Conservation (phyloP, 768 basidiomycete genomes). For the Cubamyces lactineus region DNA sequence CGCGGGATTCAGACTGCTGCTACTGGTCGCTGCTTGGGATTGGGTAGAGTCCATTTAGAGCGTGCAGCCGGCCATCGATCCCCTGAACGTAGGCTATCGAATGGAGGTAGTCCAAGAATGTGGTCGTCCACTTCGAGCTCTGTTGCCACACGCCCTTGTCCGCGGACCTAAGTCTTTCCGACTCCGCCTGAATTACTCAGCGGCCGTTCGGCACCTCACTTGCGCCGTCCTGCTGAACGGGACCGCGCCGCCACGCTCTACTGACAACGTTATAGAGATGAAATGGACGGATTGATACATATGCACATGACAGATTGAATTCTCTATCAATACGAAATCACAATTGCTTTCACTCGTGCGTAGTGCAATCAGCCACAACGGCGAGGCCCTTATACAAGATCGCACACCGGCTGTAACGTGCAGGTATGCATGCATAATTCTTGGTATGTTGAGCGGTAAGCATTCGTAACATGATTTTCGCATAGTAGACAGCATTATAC, state of each 20-base stretch:
- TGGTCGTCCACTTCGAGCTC: slow-evolving; percentile 15
- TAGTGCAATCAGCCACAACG: neutral
- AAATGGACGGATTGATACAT: no score
- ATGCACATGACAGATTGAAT: no score
- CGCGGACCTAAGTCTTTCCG: slow-evolving; percentile 14
- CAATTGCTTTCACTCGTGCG: no score
- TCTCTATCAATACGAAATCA: no score
- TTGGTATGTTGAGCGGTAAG: neutral
- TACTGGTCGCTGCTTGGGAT: slow-evolving; percentile 69
- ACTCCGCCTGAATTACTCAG: slow-evolving; percentile 22
- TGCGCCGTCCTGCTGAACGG: neutral
- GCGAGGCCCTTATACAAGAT: no score
- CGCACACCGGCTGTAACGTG: no score
- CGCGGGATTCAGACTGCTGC: slow-evolving; percentile 58
- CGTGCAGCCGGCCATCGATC: slow-evolving; percentile 85
- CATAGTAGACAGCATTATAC: neutral
- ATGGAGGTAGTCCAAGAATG: slow-evolving; percentile 22
- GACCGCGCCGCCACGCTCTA: no score
- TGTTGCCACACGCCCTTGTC: slow-evolving; percentile 23
- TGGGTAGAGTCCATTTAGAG: slow-evolving; percentile 94
- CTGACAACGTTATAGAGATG: no score
- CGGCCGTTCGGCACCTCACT: slow-evolving; percentile 2
- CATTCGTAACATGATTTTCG: neutral
- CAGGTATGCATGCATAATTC: no score
- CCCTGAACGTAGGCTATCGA: slow-evolving; percentile 33